Percentiles rank a stretch among this genome's conserved stretches.
Evolutionary conservation across 352 stramenopile genomes (phyloP).

Genomic region (Elongisporangium senticosum): DNA sequence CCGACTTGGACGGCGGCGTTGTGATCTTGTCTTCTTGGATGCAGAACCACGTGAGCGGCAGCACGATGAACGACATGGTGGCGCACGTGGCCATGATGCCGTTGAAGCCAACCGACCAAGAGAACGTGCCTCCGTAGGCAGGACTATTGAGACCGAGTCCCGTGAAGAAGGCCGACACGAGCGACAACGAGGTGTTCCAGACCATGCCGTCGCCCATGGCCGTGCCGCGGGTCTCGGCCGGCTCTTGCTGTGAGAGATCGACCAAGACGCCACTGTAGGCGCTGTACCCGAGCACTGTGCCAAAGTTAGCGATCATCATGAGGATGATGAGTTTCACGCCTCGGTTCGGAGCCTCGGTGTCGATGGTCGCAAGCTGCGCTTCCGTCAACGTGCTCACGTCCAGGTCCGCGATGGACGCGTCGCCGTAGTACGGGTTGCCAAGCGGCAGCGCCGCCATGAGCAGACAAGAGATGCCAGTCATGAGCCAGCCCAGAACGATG

Average conservation of each 20-base stretch:
- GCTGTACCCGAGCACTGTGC: conserved; percentile 71
- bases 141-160: conserved; percentile 40
- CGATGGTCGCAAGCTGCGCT: conserved; percentile 31
- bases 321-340: conserved; percentile 55
- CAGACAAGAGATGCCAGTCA: conserved; percentile 31
- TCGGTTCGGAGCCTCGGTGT: conserved; percentile 30
- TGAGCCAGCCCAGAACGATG: conserved; percentile 61
- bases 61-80: conserved; percentile 25
- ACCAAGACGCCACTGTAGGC: conserved; percentile 62
- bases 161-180: conserved; percentile 38
- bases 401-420: conserved; percentile 24
- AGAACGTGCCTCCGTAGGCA: conserved; percentile 51
- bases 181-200: conserved; percentile 28
- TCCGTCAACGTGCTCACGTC: conserved; percentile 19
- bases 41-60: conserved; percentile 41
- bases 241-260: conserved; percentile 54
- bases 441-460: conserved; percentile 44
- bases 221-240: conserved; percentile 25
- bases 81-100: conserved; percentile 39
- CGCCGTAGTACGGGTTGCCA: conserved; percentile 41
- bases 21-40: conserved; percentile 32
- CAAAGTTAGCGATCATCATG: conserved; percentile 70
- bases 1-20: conserved; percentile 22
- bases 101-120: conserved; percentile 53
- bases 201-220: conserved; percentile 29